A percentile compares a stretch with the other conserved stretches of the same genome.
These are phyloP conservation scores for Vigna reflexopilosa DNA, from an alignment of 306 rosid species.

Conservation along the genomic window DNA sequence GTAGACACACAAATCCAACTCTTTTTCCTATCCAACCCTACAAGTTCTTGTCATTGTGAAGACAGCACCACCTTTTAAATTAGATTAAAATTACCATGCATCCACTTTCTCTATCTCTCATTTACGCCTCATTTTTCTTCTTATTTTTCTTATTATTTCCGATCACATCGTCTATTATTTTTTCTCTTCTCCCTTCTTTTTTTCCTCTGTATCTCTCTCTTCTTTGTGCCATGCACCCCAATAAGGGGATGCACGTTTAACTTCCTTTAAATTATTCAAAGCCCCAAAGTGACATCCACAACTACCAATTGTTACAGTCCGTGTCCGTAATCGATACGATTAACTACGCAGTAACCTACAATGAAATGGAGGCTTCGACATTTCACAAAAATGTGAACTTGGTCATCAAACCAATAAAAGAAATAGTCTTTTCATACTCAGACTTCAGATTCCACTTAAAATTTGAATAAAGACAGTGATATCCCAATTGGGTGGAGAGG, in stretches of 20 bases:
- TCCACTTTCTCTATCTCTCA: neutral
- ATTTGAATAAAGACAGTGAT: constrained; percentile 23
- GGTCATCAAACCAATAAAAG: constrained; percentile 9
- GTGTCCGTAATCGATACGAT: neutral
- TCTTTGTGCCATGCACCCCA: neutral
- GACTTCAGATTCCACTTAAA: neutral
- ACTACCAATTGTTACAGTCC: neutral
- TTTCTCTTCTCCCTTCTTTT: neutral
- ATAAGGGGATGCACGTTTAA: neutral
- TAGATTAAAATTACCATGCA: neutral
- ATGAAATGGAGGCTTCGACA: neutral
- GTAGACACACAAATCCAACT: neutral
- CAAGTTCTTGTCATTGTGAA: constrained; percentile 6
- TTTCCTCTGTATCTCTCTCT: neutral
- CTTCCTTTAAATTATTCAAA: constrained; percentile 22
- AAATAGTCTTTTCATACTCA: neutral
- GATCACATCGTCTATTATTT: neutral
- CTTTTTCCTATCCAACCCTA: constrained; percentile 24
- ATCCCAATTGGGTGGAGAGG: neutral
- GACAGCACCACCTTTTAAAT: constrained; percentile 18
- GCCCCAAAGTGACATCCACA: neutral
- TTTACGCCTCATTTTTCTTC: neutral
- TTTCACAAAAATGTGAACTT: neutral
- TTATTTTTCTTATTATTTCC: neutral
- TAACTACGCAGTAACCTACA: neutral